A percentile compares a stretch with the other conserved stretches of the same genome.
Evolutionary conservation across 192 early-diverging fungal genomes (phyloP).

Genomic region (Piromyces sp.): DNA sequence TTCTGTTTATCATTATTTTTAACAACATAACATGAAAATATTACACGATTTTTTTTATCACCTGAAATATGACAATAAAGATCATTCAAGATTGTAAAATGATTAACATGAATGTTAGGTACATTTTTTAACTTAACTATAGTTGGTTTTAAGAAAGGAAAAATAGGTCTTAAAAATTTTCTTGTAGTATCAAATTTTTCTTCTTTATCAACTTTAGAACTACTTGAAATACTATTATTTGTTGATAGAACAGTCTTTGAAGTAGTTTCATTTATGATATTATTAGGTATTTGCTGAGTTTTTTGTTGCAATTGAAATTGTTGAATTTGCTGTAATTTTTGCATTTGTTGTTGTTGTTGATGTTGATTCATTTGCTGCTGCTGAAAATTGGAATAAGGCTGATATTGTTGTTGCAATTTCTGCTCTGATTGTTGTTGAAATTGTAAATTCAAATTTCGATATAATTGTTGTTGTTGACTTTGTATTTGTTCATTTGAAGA

Average conservation of each 20-base stretch:
- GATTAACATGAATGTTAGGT: background rate
- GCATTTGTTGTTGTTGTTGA: background rate
- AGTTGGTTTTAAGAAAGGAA: background rate
- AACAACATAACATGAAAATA: background rate
- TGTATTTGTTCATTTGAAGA: too few species aligned
- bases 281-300: background rate
- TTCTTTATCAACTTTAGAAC: background rate
- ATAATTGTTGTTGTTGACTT: too few species aligned
- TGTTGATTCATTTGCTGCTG: background rate
- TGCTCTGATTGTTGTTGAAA: background rate
- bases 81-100: background rate
- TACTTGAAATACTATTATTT: background rate
- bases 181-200: background rate
- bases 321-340: background rate
- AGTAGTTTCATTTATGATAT: too few species aligned
- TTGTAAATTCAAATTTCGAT: too few species aligned
- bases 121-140: background rate
- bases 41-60: background rate
- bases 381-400: background rate
- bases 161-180: background rate
- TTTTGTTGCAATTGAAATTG: background rate
- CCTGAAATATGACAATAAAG: background rate
- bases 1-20: background rate
- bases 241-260: too few species aligned
- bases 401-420: background rate